phyloP scores from a whole-genome alignment of 208 protist genomes.

The Crithidia acanthocephali region DNA sequence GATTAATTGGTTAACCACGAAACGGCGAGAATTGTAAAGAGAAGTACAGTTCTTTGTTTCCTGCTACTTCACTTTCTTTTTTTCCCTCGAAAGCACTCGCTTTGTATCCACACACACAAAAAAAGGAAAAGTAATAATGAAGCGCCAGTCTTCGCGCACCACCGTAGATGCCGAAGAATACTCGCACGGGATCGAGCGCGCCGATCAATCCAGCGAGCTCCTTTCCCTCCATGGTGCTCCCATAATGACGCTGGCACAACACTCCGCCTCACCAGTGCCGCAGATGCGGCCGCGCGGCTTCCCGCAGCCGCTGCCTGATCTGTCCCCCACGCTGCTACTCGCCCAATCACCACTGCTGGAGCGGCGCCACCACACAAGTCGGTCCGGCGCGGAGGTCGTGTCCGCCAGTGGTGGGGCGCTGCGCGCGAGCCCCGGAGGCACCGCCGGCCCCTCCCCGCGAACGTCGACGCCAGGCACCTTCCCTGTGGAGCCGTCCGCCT shows the following conservation, averaged over 20 bases:
- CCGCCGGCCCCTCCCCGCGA: background rate
- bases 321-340: background rate
- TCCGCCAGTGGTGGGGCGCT: background rate
- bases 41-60: slow-evolving; percentile 3
- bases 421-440: background rate
- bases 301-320: background rate
- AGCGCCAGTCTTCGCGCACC: background rate
- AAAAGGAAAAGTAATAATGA: no score
- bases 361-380: background rate
- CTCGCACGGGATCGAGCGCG: background rate
- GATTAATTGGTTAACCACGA: no score
- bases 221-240: background rate
- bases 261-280: background rate
- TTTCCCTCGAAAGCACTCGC: no score
- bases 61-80: no score
- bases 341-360: slow-evolving; percentile 9
- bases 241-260: background rate
- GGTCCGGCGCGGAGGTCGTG: background rate
- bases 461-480: background rate
- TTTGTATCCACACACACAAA: no score
- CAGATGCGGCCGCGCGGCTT: background rate
- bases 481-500: background rate
- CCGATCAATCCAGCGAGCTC: background rate
- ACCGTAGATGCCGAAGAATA: background rate
- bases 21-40: no score